Base-by-base conservation (phyloP, 2,329 filamentous ascomycete species). In the Fusarium setosum region DNA sequence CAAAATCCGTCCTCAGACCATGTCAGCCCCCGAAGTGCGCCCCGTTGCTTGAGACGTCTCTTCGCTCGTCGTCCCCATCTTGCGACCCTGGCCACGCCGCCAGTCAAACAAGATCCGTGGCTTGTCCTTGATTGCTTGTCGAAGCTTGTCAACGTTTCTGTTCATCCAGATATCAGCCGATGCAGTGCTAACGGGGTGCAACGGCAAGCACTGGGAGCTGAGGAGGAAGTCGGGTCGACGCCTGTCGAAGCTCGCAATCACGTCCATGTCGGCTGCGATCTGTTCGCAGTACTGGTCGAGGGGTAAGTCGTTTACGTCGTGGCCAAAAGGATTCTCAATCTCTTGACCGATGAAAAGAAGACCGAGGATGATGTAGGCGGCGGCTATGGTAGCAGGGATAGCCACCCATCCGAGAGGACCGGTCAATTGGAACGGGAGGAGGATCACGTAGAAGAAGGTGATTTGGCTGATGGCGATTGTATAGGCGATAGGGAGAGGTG, bases 401-500 rank as follows among this genome's bases (percentile, higher is more conserved):
- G 92, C 90, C 64, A 94, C 84, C 90, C 90, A 96, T 10, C 77
- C 75, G 1, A 96, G 86, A 4, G 79, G 75, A 0, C 77, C 74
- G 70, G 87, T 87, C 7, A 96, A 86, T 77, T 96, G 93, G 83
- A 96, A 95, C 3, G 93, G 93, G 2, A 96, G 84, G 21, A 93
- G 84, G 68, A 93, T 80, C 48, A 96, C 88, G 78, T 96, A 96
- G 45, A 94, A 86, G 88, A 91, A 94, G 24, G 93, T 93, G 72
- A 96, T 95, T 75, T 96, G 93, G 21, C 90, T 89, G 75, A 96
- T 94, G 69, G 92, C 88, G 70, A 96, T 96, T 64, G 86, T 88
- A 81, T 96, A 96, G 44, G 92, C 92, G 53, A 93, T 85, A 1
- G 93, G 93, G 0, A 96, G 84, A 1, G 93, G 93, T 0, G 93